Evolutionary conservation across 345 rosid genomes (phyloP), one percentile per base, ranked within the genome.

Genomic region (Citrus sinensis): DNA sequence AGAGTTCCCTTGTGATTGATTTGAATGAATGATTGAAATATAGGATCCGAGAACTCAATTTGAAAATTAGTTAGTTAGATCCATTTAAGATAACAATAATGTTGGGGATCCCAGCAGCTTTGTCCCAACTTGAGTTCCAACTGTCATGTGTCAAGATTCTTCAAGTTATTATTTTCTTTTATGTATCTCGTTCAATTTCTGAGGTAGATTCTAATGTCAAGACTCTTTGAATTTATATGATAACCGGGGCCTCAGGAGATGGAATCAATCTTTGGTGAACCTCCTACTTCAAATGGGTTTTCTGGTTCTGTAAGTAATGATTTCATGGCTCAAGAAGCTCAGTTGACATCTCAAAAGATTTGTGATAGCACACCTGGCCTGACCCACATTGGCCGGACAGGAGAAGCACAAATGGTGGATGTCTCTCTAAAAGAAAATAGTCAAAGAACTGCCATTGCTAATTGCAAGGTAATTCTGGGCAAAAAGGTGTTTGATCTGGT

Each of bases 361-460:
- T 66, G 60, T 20, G 79, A 46, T 14, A 84, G 61, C 69, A 17
- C 30, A 37, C 72, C 76, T 74, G 74, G 85, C 78, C 84, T 94
- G 76, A 89, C 93, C 14, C 99, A 94, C 59, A 79, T 92, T 30
- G 90, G 91, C 25, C 56, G 80, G 70, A 49, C 82, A 1, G 95
- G 98, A 64, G 96, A 91, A 84, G 98, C 98, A 11, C 92, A 90
- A 79, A 96, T 94, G 99, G 97, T 96, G 77, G 95, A 96, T 83
- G 99, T 92, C 79, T 94, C 98, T 60, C 87, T 89, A 22, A 96
- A 96, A 75, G 88, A 83, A 75, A 71, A 63, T 70, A 91, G 84
- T 62, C 90, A 84, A 70, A 88, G 98, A 87, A 89, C 87, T 24
- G 98, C 98, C 59, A 66, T 81, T 42, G 98, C 99, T 61, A 90